Conservation (phyloP, 2,329 filamentous ascomycete genomes). For the Aspergillus uvarum region DNA sequence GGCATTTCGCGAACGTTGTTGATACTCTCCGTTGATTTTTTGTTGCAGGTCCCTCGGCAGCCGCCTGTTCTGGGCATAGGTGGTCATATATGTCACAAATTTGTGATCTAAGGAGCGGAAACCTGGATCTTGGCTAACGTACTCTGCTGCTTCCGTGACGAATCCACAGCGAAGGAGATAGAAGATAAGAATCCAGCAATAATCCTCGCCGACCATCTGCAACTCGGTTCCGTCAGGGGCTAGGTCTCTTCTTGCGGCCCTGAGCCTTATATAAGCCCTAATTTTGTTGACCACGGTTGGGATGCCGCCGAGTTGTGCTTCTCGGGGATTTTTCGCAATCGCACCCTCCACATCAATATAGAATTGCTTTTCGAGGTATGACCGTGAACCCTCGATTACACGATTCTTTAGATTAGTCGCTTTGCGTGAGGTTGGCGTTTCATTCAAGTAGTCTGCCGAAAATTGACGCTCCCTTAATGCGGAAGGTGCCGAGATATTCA, state of each 20-base stretch:
- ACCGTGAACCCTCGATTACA: conserved; percentile 76
- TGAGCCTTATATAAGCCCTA: conserved; percentile 84
- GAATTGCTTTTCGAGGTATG: conserved; percentile 79
- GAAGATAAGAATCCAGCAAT: conserved; percentile 91
- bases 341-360: conserved; percentile 72
- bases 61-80: conserved; percentile 77
- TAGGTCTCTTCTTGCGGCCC: conserved; percentile 76
- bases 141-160: conserved; percentile 77
- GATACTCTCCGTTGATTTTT: conserved; percentile 86
- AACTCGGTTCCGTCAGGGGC: conserved; percentile 77
- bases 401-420: conserved; percentile 70
- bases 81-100: conserved; percentile 82
- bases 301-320: conserved; percentile 84
- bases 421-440: conserved; percentile 63
- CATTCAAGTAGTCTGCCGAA: conserved; percentile 73
- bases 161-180: conserved; percentile 85
- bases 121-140: conserved; percentile 75
- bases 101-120: conserved; percentile 90
- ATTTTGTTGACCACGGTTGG: conserved; percentile 88
- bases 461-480: conserved; percentile 75
- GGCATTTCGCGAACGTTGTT: conserved; percentile 77
- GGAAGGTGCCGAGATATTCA: conserved; percentile 59
- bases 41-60: conserved; percentile 78
- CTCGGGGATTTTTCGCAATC: conserved; percentile 79
- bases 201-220: conserved; percentile 77